Base-by-base conservation (phyloP, 2,329 filamentous ascomycete genomes). In the Colletotrichum acutatum region DNA sequence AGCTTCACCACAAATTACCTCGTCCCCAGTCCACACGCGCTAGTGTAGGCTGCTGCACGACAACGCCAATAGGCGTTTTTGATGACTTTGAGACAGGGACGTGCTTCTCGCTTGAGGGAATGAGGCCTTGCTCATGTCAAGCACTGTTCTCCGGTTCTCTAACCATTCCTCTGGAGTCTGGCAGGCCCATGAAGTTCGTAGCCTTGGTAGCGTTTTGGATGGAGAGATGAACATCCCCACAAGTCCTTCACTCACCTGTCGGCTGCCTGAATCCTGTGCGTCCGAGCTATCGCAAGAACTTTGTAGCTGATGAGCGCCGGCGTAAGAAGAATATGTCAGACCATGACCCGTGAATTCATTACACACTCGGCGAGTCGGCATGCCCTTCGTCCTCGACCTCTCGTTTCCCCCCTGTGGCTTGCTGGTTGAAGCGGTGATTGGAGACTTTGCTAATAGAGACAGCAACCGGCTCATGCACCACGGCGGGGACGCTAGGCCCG, bases 1-100 rank as follows among this genome's bases (percentile, higher is more conserved):
- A 66, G 46, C 53, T 46, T 49, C 71, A 52, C 8, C 26, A 37
- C 56, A 24, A 22, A 11, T 61, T n/a, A 54, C 54, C 30, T 66
- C 30, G 49, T 71, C 54, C 30, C 67, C 34, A 12, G 66, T 37
- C 22, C 42, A 49, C 42, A 5, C 26, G 22, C 67, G 46, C 71
- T 73, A 73, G 16, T 19, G 42, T 49, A 49, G 42, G 42, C 42
- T 49, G 49, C 49, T 30, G 54, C 58, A 65, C 65, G 54, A 49
- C 12, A 12, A 58, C 66, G 70, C 59, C 68, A 58, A 22, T 12
- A 5, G 53, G 52, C 32, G 24, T 46, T n/a, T 64, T n/a, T 42
- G 8, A 26, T 37, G 19, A 28, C 14, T 6, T 30, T 32, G 11
- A n/a, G 32, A 46, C 52, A 28, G 26, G 54, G 28, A 26, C 22